Conservation (phyloP, 2,329 filamentous ascomycete species). For the Xylariaceae sp. region DNA sequence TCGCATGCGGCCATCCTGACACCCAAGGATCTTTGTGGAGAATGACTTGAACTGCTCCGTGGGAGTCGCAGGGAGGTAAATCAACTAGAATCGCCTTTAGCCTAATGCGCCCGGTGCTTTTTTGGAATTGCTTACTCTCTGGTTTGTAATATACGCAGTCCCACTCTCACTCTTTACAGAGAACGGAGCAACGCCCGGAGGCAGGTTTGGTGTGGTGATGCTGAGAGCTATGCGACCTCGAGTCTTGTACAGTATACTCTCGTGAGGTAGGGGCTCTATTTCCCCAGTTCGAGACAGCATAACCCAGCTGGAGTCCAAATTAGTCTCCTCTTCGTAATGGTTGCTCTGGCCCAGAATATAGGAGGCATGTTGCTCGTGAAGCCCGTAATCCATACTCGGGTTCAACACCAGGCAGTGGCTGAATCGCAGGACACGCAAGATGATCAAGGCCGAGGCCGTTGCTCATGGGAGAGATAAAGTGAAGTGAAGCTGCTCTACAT, state of each 20-base stretch:
- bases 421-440: slow-evolving; percentile 16
- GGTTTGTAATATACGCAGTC: slow-evolving; percentile 75
- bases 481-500: slow-evolving; percentile 22
- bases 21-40: slow-evolving; percentile 78
- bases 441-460: slow-evolving; percentile 14
- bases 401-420: slow-evolving; percentile 12
- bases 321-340: slow-evolving; percentile 42
- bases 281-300: slow-evolving; percentile 73
- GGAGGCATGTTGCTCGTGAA: slow-evolving; percentile 42
- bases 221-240: slow-evolving; percentile 73
- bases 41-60: slow-evolving; percentile 76
- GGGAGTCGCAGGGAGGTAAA: slow-evolving; percentile 74
- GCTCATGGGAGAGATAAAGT: slow-evolving; percentile 17
- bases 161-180: slow-evolving; percentile 69
- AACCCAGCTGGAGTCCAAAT: slow-evolving; percentile 68
- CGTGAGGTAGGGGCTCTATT: slow-evolving; percentile 79
- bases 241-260: slow-evolving; percentile 75
- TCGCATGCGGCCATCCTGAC: slow-evolving; percentile 78
- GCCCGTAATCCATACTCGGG: slow-evolving; percentile 33
- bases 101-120: background rate
- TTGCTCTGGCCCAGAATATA: slow-evolving; percentile 39
- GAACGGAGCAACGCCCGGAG: slow-evolving; percentile 58
- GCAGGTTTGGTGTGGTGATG: slow-evolving; percentile 64
- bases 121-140: slow-evolving; percentile 57
- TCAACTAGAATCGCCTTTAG: slow-evolving; percentile 51